Evolutionary conservation across 306 rosid species (phyloP), one percentile per base, ranked within the genome.

Genomic region (Sicyos edulis): DNA sequence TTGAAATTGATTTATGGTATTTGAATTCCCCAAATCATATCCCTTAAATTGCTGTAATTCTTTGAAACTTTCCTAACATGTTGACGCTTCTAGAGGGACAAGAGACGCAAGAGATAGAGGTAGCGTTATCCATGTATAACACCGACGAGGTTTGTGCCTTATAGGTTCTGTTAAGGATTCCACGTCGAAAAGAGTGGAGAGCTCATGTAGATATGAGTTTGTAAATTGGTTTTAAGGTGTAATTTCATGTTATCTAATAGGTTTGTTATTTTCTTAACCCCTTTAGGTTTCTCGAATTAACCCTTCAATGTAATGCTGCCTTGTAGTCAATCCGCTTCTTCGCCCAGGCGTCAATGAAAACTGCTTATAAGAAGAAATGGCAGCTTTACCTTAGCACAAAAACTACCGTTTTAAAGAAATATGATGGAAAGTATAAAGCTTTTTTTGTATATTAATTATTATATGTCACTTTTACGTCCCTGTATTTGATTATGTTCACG

Each of bases 121-220:
- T 93, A 74, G 82, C 96, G 29, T 57, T 91, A 82, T 82, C 99
- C 64, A 93, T 93, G 99, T 93, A 91, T 72, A 93, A 93, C 76
- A 90, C 97, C 3, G 97, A 93, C 59, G 99, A 93, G 99, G 99
- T 93, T 74, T 78, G n/a, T n/a, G n/a, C n/a, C n/a, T n/a, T n/a
- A n/a, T n/a, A n/a, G n/a, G n/a, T n/a, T n/a, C n/a, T n/a, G n/a
- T n/a, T n/a, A n/a, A n/a, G n/a, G n/a, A n/a, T n/a, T n/a, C n/a
- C n/a, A n/a, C n/a, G n/a, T n/a, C n/a, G n/a, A n/a, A n/a, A n/a
- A n/a, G n/a, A n/a, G n/a, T n/a, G n/a, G n/a, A n/a, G n/a, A n/a
- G n/a, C n/a, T n/a, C n/a, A n/a, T n/a, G n/a, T n/a, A n/a, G n/a
- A n/a, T n/a, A n/a, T n/a, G n/a, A n/a, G n/a, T n/a, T n/a, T n/a